phyloP scores from a whole-genome alignment of 257 asterid species.

The Asclepias syriaca region DNA sequence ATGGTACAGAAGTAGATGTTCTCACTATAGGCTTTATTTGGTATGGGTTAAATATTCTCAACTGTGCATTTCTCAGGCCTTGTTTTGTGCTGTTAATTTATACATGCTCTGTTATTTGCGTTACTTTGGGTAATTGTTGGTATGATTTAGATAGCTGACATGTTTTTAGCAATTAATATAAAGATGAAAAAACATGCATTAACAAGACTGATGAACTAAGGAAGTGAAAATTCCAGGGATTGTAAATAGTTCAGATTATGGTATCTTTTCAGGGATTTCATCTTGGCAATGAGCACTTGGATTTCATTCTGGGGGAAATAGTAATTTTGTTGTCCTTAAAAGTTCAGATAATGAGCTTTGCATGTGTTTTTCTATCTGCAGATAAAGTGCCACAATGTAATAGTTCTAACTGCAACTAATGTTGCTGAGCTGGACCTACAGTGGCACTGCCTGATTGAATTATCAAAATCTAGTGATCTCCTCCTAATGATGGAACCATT shows the following conservation, averaged over 20 bases:
- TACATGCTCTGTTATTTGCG: not conserved
- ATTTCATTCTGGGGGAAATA: not conserved
- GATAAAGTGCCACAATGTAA: conserved; percentile 87
- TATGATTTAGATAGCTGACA: too few relatives aligned
- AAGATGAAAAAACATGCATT: not conserved
- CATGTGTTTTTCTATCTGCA: conserved; percentile 19
- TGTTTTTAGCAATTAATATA: not conserved
- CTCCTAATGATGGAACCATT: conserved; percentile 47
- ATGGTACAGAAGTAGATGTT: not conserved
- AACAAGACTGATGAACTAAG: not conserved
- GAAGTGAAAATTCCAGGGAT: not conserved
- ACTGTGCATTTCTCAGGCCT: not conserved
- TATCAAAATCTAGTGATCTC: conserved; percentile 39
- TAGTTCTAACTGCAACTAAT: conserved; percentile 67
- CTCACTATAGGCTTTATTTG: not conserved
- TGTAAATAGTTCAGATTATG: not conserved
- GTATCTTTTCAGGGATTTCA: not conserved
- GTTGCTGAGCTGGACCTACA: conserved; percentile 61
- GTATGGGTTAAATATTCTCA: not conserved
- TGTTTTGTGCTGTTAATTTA: not conserved
- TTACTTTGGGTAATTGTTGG: not conserved
- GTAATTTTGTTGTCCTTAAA: too few relatives aligned
- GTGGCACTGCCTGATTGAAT: conserved; percentile 65
- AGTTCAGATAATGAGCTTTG: not conserved
- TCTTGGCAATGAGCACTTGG: not conserved